Evolutionary conservation across 1,284 basidiomycete genomes (phyloP).

Genomic region (Sanghuangporus weigelae): DNA sequence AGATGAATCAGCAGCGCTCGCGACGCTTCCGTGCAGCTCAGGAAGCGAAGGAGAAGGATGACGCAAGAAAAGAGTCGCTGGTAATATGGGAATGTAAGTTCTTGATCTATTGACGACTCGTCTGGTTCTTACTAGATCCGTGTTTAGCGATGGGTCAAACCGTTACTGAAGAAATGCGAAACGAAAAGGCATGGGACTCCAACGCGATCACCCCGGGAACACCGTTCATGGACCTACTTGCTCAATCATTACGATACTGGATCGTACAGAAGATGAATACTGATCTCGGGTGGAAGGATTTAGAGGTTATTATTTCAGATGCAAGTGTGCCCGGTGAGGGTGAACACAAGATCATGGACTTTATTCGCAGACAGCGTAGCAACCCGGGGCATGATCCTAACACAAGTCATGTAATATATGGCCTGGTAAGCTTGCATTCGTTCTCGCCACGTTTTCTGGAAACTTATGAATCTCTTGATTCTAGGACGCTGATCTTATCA

Average conservation of each 20-base stretch:
- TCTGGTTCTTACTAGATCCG: neutral
- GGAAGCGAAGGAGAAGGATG: constrained; percentile 92
- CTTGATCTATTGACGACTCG: neutral
- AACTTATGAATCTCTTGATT: constrained; percentile 10
- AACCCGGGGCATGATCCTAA: constrained; percentile 92
- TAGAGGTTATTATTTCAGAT: constrained; percentile 96
- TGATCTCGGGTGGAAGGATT: constrained; percentile 95
- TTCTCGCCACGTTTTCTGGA: neutral
- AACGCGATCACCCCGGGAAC: constrained; percentile 99
- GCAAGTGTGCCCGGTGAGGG: constrained; percentile 97
- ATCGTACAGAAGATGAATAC: constrained; percentile 92
- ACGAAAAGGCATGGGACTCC: constrained; percentile 91
- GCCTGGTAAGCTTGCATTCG: constrained; percentile 57
- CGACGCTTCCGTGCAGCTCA: constrained; percentile 93
- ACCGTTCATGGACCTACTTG: constrained; percentile 95
- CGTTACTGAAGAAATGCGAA: constrained; percentile 79
- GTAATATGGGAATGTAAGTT: constrained; percentile 77
- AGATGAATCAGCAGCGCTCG: constrained; percentile 99
- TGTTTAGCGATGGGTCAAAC: constrained; percentile 82
- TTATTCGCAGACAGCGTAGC: constrained; percentile 85
- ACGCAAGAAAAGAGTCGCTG: constrained; percentile 77
- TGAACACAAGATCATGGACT: constrained; percentile 99
- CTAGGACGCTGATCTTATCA: constrained; percentile 98
- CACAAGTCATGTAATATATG: constrained; percentile 96
- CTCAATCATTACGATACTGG: constrained; percentile 91